phyloP scores from a whole-genome alignment of 768 basidiomycete species.

The Thelephora ganbajun region DNA sequence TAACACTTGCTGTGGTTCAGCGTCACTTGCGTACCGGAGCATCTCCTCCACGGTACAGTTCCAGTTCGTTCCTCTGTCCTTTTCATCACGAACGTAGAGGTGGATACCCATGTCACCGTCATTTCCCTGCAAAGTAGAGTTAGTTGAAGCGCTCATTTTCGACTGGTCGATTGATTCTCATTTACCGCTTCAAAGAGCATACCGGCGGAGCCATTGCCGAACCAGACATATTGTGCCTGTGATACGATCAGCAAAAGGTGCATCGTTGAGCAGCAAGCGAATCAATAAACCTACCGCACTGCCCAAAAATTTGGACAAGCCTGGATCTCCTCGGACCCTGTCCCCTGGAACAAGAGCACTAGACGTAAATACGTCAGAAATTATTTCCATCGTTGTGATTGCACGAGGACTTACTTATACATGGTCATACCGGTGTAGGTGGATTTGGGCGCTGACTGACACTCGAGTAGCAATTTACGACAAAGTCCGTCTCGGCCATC shows the following conservation, averaged over 20 bases:
- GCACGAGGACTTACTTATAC: conserved; percentile 13
- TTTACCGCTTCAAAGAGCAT: conserved; percentile 6
- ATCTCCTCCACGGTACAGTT: conserved; percentile 1
- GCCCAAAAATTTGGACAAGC: conserved; percentile 1
- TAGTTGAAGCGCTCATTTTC: no score
- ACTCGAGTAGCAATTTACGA: conserved; percentile 8
- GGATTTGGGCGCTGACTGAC: conserved; percentile 4
- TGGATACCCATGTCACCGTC: conserved; percentile 12
- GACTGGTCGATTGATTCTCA: no score
- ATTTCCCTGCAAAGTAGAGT: conserved; percentile 1
- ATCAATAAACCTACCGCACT: background rate
- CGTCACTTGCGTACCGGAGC: background rate
- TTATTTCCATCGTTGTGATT: background rate
- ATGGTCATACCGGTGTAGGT: conserved; percentile 12
- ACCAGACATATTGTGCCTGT: conserved; percentile 3
- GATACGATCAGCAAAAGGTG: background rate
- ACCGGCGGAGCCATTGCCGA: conserved; percentile 4
- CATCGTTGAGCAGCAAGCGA: background rate
- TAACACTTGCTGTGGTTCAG: conserved; percentile 8
- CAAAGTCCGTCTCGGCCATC: conserved; percentile 18
- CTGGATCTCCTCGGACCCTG: conserved; percentile 1
- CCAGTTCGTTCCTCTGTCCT: conserved; percentile 5
- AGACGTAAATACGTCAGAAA: background rate
- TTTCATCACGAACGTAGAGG: conserved; percentile 12
- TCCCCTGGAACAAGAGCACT: conserved; percentile 4